Percentiles rank a stretch among this genome's conserved stretches.
Conservation (phyloP, 2,329 filamentous ascomycete species). For the Ceratocystiopsis minuta region DNA sequence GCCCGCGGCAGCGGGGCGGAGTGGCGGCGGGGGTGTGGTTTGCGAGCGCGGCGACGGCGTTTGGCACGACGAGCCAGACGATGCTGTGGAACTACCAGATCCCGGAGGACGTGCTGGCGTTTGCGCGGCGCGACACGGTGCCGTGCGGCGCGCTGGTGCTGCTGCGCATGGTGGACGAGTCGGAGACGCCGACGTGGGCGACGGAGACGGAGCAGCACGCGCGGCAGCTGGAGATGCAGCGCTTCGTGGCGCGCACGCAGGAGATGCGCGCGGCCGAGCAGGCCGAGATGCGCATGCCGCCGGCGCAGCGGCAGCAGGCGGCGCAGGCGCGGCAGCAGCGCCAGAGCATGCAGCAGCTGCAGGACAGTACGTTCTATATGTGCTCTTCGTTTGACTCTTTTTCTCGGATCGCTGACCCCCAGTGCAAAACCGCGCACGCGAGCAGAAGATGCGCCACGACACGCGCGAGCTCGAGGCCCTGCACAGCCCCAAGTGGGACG, state of each 20-base stretch:
- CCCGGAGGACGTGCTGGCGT: conserved; percentile 30
- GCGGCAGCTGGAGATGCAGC: conserved; percentile 19
- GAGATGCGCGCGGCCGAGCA: conserved; percentile 24
- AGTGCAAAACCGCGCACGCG: conserved; percentile 15
- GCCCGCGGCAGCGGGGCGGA: conserved; percentile 18
- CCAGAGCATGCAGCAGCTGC: conserved; percentile 25
- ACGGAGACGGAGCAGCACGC: conserved; percentile 20
- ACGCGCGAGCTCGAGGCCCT: conserved; percentile 30
- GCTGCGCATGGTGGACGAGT: conserved; percentile 29
- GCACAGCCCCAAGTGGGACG: conserved; percentile 35
- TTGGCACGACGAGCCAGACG: conserved; percentile 33
- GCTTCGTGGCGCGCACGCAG: conserved; percentile 16
- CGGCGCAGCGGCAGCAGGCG: conserved; percentile 23
- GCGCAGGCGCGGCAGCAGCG: conserved; percentile 21
- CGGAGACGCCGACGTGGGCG: conserved; percentile 36
- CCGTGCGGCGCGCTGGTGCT: conserved; percentile 43
- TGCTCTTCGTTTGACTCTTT: conserved; percentile 7
- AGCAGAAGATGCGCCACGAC: conserved; percentile 20
- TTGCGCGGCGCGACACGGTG: conserved; percentile 32
- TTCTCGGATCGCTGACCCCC: too few relatives aligned
- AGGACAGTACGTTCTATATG: conserved; percentile 24
- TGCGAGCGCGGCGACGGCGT: conserved; percentile 35
- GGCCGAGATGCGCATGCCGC: conserved; percentile 26
- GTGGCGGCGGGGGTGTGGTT: conserved; percentile 27
- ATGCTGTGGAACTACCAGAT: conserved; percentile 44